Evolutionary conservation across 768 basidiomycete species (phyloP), one percentile per base, ranked within the genome.

Genomic region (Candolleomyces aberdarensis): DNA sequence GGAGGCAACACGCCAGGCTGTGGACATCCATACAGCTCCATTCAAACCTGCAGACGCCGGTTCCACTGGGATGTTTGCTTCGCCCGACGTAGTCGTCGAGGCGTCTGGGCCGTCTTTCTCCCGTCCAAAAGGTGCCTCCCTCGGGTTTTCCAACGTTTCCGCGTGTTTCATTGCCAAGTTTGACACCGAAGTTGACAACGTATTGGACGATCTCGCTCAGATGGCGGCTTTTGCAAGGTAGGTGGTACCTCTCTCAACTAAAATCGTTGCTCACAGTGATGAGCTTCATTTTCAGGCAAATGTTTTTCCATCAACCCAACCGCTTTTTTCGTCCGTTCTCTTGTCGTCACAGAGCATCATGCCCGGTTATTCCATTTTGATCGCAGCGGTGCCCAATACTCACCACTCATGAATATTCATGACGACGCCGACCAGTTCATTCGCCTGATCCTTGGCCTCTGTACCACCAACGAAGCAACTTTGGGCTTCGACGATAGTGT

Each of bases 291-390:
- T 36, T 36, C 36, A 61, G 59, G n/a, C 59, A 61, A 22, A 48
- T 56, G 14, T 51, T 32, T n/a, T 47, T 26, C 20, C 46, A 56
- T 1, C 59, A 61, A 31, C 54, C 59, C 11, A 56, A 55, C 20
- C 48, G 59, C 3, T 10, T 15, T 15, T 5, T 61, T 61, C 47
- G 54, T 55, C 19, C 48, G 59, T 7, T 22, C 48, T n/a, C 41
- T 61, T 13, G 29, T 61, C 46, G 8, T 61, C n/a, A 56, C 53
- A 3, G 48, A 50, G 44, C 40, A 39, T 4, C 52, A 14, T 29
- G 19, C 53, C 20, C 59, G 59, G 5, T 36, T 61, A 11, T n/a
- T 61, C 26, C 59, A 61, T 9, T 61, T 47, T 32, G 59, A 61
- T 26, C 41, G 59, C 9, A 48, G 53, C 59, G 59, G 59, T 4